phyloP scores from a whole-genome alignment of 176 grass and related monocot species.

The Melocanna baccifera region DNA sequence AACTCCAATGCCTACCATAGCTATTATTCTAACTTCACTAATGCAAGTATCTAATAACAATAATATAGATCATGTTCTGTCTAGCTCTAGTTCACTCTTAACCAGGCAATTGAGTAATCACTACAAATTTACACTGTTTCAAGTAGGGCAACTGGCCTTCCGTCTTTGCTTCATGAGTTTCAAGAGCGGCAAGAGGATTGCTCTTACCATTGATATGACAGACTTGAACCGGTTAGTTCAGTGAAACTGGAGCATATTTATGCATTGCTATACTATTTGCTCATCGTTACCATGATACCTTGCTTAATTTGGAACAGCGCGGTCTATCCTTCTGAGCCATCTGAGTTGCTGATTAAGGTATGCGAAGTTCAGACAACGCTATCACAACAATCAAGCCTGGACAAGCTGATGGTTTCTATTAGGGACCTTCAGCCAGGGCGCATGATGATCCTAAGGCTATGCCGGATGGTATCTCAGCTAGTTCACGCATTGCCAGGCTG shows the following conservation, averaged over 20 bases:
- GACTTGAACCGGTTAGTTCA: constrained; percentile 66
- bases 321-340: constrained; percentile 70
- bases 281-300: not conserved
- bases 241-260: constrained; percentile 1
- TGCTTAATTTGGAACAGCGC: constrained; percentile 53
- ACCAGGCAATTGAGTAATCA: not conserved
- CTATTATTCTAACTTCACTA: not conserved
- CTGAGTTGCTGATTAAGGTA: constrained; percentile 59
- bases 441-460: constrained; percentile 54
- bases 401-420: constrained; percentile 39
- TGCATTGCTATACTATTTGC: not conserved
- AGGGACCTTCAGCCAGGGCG: constrained; percentile 51
- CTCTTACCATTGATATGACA: constrained; percentile 62
- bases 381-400: constrained; percentile 18
- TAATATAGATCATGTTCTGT: not conserved
- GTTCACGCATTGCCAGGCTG: constrained; percentile 28
- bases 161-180: constrained; percentile 62
- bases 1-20: not conserved
- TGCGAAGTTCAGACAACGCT: constrained; percentile 49
- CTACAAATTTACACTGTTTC: constrained; percentile 32
- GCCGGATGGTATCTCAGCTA: constrained; percentile 48
- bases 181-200: constrained; percentile 51
- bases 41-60: not conserved
- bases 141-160: constrained; percentile 59
- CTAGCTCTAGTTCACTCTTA: not conserved